Evolutionary conservation across 441 rosid species (phyloP).

Genomic region (Raphanus hybrid): DNA sequence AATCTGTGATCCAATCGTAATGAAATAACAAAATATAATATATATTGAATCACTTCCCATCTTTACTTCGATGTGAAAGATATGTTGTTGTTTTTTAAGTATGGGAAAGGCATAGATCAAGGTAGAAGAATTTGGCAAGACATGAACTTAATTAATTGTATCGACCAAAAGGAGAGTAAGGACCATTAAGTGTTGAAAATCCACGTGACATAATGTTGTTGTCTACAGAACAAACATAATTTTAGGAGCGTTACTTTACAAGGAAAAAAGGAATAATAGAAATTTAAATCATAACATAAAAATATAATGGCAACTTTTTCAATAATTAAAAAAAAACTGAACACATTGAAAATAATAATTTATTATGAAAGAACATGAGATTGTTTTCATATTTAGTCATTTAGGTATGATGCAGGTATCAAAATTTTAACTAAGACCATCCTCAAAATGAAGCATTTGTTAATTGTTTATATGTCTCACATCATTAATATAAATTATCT

Average conservation of each 20-base stretch:
- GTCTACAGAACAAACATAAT: conserved; percentile 16
- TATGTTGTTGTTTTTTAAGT: neutral
- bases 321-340: neutral
- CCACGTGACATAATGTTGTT: conserved; percentile 18
- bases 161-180: conserved; percentile 13
- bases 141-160: neutral
- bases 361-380: too few relatives aligned
- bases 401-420: too few relatives aligned
- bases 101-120: neutral
- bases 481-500: neutral
- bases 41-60: neutral
- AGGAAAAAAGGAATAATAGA: neutral
- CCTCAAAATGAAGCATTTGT: neutral
- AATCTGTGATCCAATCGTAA: too few relatives aligned
- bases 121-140: neutral
- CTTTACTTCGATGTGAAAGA: neutral
- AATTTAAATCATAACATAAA: neutral
- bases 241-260: conserved; percentile 8
- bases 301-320: neutral
- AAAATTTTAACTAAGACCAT: neutral
- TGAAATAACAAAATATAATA: too few relatives aligned
- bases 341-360: too few relatives aligned
- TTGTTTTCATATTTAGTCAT: too few relatives aligned
- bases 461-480: neutral
- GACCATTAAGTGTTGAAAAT: conserved; percentile 12